Conservation (phyloP, 2,329 filamentous ascomycete species). For the Apiospora arundinis region DNA sequence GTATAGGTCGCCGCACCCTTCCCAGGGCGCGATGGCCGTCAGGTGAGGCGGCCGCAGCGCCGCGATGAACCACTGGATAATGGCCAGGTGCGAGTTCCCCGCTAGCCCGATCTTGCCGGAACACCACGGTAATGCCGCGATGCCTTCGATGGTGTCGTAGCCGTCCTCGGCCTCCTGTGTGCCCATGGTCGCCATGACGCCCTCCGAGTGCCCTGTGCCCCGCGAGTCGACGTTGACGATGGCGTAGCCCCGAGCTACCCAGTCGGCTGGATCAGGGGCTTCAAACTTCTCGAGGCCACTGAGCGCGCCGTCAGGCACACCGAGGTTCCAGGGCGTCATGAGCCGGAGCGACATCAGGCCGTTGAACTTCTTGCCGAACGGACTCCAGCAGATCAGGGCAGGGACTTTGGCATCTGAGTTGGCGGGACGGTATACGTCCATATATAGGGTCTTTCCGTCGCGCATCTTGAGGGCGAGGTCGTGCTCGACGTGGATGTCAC, state of each 20-base stretch:
- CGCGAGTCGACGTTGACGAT: constrained; percentile 35
- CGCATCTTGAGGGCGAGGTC: constrained; percentile 31
- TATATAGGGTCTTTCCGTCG: constrained; percentile 31
- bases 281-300: constrained; percentile 32
- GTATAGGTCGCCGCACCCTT: constrained; percentile 32
- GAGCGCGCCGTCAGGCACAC: constrained; percentile 25
- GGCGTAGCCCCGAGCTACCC: constrained; percentile 34
- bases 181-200: constrained; percentile 31
- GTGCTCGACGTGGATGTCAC: constrained; percentile 27
- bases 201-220: constrained; percentile 32
- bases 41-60: constrained; percentile 28
- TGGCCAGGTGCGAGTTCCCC: constrained; percentile 36
- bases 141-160: constrained; percentile 34
- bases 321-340: constrained; percentile 29
- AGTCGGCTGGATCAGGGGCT: constrained; percentile 35
- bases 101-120: constrained; percentile 32
- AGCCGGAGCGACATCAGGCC: constrained; percentile 26
- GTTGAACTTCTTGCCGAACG: constrained; percentile 36
- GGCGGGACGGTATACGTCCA: constrained; percentile 33
- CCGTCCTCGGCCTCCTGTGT: constrained; percentile 35
- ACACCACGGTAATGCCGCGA: constrained; percentile 34
- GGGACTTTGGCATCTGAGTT: constrained; percentile 26
- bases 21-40: constrained; percentile 31
- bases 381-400: constrained; percentile 32
- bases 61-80: constrained; percentile 35